Evolutionary conservation across 441 rosid species (phyloP).

Genomic region (Metrosideros polymorpha): DNA sequence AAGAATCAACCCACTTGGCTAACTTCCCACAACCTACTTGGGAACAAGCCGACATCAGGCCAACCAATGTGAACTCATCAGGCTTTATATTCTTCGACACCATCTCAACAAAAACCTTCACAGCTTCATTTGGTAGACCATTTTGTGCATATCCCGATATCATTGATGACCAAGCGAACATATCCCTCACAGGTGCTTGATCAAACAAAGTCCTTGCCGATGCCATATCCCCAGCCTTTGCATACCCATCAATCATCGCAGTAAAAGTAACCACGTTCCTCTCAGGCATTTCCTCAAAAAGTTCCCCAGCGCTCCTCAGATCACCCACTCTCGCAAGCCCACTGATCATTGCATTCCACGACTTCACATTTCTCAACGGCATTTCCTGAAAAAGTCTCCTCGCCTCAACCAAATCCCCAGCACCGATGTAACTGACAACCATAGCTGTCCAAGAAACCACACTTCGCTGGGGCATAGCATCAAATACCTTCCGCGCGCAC

Average conservation of each 20-base stretch:
- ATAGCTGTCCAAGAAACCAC: conserved; percentile 74
- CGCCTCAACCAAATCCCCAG: conserved; percentile 42
- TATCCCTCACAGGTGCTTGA: conserved; percentile 39
- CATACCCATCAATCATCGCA: conserved; percentile 62
- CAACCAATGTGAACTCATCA: conserved; percentile 52
- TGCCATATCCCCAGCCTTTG: conserved; percentile 59
- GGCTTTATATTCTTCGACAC: conserved; percentile 34
- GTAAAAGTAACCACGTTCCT: conserved; percentile 49
- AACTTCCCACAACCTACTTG: conserved; percentile 49
- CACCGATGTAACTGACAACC: conserved; percentile 37
- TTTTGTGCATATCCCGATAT: conserved; percentile 70
- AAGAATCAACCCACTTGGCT: conserved; percentile 50
- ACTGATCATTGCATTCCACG: conserved; percentile 65
- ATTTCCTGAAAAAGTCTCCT: conserved; percentile 36
- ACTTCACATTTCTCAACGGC: conserved; percentile 42
- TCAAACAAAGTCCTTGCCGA: conserved; percentile 57
- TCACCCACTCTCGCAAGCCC: conserved; percentile 48
- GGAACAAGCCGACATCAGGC: conserved; percentile 81
- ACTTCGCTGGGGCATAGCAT: conserved; percentile 39
- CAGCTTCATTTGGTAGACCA: conserved; percentile 54
- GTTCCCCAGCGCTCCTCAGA: conserved; percentile 35
- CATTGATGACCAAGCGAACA: conserved; percentile 60
- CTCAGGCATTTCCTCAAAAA: conserved; percentile 65
- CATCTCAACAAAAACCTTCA: conserved; percentile 42
- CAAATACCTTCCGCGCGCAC: conserved; percentile 55